phyloP scores from a whole-genome alignment of 1,139 yeast genomes.

The Eremothecium coryli region DNA sequence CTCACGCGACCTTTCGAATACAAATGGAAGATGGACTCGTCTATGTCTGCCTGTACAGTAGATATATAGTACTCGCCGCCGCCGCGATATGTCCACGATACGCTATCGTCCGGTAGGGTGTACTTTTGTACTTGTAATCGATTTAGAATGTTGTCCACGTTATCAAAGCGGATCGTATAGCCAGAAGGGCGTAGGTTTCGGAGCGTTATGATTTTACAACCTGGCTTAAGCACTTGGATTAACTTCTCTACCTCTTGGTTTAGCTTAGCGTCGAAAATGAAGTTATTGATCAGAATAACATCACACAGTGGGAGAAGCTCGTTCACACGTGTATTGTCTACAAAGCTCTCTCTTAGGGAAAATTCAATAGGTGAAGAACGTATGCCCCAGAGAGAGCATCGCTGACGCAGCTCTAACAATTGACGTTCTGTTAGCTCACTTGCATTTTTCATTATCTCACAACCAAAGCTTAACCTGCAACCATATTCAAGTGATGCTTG shows the following conservation, averaged over 20 bases:
- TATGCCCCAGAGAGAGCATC: slow-evolving; percentile 58
- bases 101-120: slow-evolving; percentile 61
- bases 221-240: slow-evolving; percentile 56
- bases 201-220: slow-evolving; percentile 70
- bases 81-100: slow-evolving; percentile 85
- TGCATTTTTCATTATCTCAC: slow-evolving; percentile 83
- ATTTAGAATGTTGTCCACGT: slow-evolving; percentile 54
- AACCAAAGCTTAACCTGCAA: slow-evolving; percentile 67
- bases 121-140: slow-evolving; percentile 55
- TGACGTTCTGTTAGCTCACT: slow-evolving; percentile 60
- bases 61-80: slow-evolving; percentile 70
- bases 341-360: slow-evolving; percentile 63
- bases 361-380: slow-evolving; percentile 46
- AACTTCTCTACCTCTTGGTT: slow-evolving; percentile 61
- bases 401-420: slow-evolving; percentile 44
- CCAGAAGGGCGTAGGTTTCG: slow-evolving; percentile 52
- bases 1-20: slow-evolving; percentile 19
- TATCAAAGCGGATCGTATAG: slow-evolving; percentile 44
- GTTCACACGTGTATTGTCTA: slow-evolving; percentile 49
- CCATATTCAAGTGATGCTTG: slow-evolving; percentile 89
- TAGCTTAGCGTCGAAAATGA: slow-evolving; percentile 65
- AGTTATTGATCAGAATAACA: slow-evolving; percentile 72
- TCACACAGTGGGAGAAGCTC: slow-evolving; percentile 52
- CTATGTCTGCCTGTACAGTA: slow-evolving; percentile 47
- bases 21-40: slow-evolving; percentile 33